Evolutionary conservation across 176 grass and related monocot genomes (phyloP), one percentile per base, ranked within the genome.

Genomic region (Triticum timopheevii): DNA sequence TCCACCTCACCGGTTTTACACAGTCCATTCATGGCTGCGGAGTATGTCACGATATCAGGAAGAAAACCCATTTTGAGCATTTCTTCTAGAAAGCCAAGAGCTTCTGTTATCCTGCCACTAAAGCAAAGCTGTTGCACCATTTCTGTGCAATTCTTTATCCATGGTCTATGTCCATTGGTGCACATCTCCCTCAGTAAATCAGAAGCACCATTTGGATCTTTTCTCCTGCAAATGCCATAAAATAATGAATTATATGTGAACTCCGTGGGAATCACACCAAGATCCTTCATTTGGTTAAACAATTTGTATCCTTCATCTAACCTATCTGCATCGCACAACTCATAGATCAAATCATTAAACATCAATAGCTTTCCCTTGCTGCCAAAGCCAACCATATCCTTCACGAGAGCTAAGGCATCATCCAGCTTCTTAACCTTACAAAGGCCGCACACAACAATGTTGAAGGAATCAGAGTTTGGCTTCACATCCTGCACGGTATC

Each of bases 231-330:
- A 84, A 86, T 65, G 35, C 96, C 90, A 47, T 91, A 89, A 47
- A 98, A 95, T 42, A 98, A 61, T 36, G 92, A 94, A 89, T 98
- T 95, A 76, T 95, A 95, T 33, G 96, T 92, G 81, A 95, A 95
- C 81, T 91, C 93, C 0, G 92, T 92, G n/a, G 96, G 93, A 50
- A 81, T 13, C 73, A 95, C 83, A 82, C 79, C 38, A 56, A 86
- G 42, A 78, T 76, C 84, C 78, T 92, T 90, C 86, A 95, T 94
- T 92, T 80, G 88, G 71, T 86, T 82, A 80, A 94, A 88, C 70
- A 95, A 36, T 20, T 80, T 38, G 33, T 92, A 98, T 81, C 85
- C 89, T 84, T 98, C 96, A 59, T 95, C 93, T 49, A 95, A 67
- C 69, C 90, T 92, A 89, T 92, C 92, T 47, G 78, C 64, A 84